These are phyloP conservation scores for Mycosphaerella arachidis DNA, from an alignment of 2,329 filamentous ascomycete genomes.

Conservation along the genomic window DNA sequence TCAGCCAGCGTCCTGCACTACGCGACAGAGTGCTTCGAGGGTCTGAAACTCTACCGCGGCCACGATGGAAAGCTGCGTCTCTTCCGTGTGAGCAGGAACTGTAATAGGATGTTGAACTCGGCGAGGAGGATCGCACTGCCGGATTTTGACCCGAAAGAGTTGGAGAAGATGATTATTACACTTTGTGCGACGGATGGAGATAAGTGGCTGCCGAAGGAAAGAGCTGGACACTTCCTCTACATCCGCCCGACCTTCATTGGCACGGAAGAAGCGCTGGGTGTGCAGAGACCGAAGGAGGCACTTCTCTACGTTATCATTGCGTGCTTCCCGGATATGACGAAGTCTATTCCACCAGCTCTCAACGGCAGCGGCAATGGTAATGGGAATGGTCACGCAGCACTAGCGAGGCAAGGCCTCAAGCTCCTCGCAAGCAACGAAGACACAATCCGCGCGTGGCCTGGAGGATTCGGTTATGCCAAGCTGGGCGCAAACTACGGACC, in stretches of 20 bases:
- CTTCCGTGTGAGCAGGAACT: conserved; percentile 73
- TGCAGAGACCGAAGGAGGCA: conserved; percentile 75
- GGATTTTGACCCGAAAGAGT: conserved; percentile 63
- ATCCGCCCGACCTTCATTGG: conserved; percentile 77
- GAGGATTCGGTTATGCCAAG: conserved; percentile 88
- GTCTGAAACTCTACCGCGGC: conserved; percentile 68
- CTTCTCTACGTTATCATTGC: conserved; percentile 74
- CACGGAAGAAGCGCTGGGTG: conserved; percentile 73
- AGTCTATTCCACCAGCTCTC: conserved; percentile 28
- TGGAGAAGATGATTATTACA: conserved; percentile 68
- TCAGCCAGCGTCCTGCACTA: conserved; percentile 81
- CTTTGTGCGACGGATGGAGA: conserved; percentile 69
- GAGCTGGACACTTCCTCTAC: conserved; percentile 70
- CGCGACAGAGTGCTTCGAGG: conserved; percentile 87
- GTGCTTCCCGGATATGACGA: conserved; percentile 44
- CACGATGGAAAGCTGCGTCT: conserved; percentile 67
- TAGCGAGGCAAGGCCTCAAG: conserved; percentile 47
- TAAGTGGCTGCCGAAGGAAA: conserved; percentile 71
- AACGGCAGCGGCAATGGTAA: conserved; percentile 28
- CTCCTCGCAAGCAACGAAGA: conserved; percentile 76
- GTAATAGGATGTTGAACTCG: conserved; percentile 56
- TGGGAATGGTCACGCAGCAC: conserved; percentile 12
- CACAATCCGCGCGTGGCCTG: conserved; percentile 86
- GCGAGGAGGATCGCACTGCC: conserved; percentile 67
- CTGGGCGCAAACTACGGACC: conserved; percentile 93